Percentiles rank a stretch among this genome's conserved stretches.
Evolutionary conservation across 768 basidiomycete genomes (phyloP).

Genomic region (Pleurotus djamor): DNA sequence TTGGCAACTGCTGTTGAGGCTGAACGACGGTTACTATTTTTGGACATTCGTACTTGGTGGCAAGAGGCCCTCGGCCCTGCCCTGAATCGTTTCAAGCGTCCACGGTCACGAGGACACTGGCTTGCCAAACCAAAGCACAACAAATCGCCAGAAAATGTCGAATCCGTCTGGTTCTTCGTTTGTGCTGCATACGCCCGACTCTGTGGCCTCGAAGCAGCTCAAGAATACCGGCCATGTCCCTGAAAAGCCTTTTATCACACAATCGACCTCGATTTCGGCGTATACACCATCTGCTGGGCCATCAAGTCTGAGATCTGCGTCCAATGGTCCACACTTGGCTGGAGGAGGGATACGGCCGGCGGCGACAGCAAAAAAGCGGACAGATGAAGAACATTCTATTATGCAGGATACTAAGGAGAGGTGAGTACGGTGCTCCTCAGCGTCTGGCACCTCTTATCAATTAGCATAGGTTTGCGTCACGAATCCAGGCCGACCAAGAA

Average conservation of each 20-base stretch:
- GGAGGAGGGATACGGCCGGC: constrained; percentile 11
- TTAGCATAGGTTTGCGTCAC: constrained; percentile 46
- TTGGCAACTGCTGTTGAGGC: constrained; percentile 5
- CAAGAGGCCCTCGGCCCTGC: constrained; percentile 6
- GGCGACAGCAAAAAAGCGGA: constrained; percentile 32
- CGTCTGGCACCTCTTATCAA: not conserved
- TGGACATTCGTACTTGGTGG: not conserved
- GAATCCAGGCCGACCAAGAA: constrained; percentile 62
- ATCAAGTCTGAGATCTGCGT: constrained; percentile 22
- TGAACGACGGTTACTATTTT: not conserved
- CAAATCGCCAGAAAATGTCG: constrained; percentile 35
- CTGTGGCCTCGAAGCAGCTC: constrained; percentile 16
- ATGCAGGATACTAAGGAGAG: constrained; percentile 45
- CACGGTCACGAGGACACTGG: constrained; percentile 9
- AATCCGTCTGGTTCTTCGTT: constrained; percentile 32
- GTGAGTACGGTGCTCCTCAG: constrained; percentile 26
- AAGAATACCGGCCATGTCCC: constrained; percentile 14
- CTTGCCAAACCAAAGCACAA: constrained; percentile 9
- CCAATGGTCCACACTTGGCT: not conserved
- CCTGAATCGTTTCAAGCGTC: constrained; percentile 7
- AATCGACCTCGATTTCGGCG: constrained; percentile 14
- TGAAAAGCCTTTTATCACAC: constrained; percentile 18
- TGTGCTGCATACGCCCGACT: constrained; percentile 20
- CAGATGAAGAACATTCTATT: constrained; percentile 49
- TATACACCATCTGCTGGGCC: constrained; percentile 22